Base-by-base conservation (phyloP, 768 basidiomycete species). In the Rhizopogon rudus region DNA sequence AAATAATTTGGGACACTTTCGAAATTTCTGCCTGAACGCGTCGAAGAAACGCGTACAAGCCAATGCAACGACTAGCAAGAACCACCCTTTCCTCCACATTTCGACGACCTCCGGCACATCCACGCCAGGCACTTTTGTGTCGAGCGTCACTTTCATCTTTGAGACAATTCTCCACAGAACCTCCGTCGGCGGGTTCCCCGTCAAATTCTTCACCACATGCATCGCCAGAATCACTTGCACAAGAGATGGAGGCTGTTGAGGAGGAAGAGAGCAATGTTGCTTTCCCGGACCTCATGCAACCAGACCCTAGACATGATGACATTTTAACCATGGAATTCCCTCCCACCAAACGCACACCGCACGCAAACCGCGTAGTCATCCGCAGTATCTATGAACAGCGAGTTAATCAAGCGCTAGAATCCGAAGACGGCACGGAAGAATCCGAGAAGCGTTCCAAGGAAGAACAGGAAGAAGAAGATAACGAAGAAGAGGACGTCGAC, bases 221-320 rank as follows among this genome's bases (percentile, higher is more conserved):
- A 49, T 39, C 25, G n/a, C 6, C 45, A 50, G 44, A 57, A 29
- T 22, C 52, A 49, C 13, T 35, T 5, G 14, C 1, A 48, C 31
- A 58, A 43, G 28, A 35, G 5, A 40, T 51, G 13, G 57, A 29
- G 6, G 55, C 55, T 37, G 22, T 58, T 10, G 42, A 57, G 25
- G 46, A 57, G 22, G 29, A 42, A 40, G 56, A 33, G 35, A 53
- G n/a, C 37, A 29, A 20, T 31, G 12, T 39, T 52, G 49, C 64
- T 31, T 77, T 74, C 60, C 88, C 87, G 2, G 70, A 88, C 66
- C 81, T 89, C 57, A 83, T 84, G 83, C 73, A 72, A 6, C 73
- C 78, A 43, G 81, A 88, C 61, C 75, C 81, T 16, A 65, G 86
- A 29, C 73, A 87, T 52, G 88, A 90, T 70, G 75, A 81, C 6